These are phyloP conservation scores for Plicaturopsis crispa DNA, from an alignment of 768 basidiomycete genomes.

Conservation along the genomic window DNA sequence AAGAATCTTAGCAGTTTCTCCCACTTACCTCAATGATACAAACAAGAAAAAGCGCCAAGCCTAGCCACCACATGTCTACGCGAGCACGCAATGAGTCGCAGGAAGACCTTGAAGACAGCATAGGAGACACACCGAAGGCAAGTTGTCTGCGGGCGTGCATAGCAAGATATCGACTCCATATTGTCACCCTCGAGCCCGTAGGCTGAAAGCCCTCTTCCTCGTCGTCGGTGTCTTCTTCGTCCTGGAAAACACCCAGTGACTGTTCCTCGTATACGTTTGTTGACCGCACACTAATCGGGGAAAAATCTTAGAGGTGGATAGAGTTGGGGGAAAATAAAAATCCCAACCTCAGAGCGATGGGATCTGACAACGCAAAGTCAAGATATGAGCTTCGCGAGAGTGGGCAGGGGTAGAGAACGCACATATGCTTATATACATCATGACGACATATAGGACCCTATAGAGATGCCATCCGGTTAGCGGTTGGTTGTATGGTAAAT, in stretches of 20 bases:
- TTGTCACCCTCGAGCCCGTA: constrained; percentile 42
- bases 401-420: constrained; percentile 22
- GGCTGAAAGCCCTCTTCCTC: constrained; percentile 35
- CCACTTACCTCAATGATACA: constrained; percentile 84
- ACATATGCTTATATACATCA: constrained; percentile 92
- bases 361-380: constrained; percentile 33
- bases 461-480: background rate
- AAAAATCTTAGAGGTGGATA: constrained; percentile 1
- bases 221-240: constrained; percentile 40
- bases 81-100: constrained; percentile 3
- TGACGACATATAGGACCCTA: constrained; percentile 81
- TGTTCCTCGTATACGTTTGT: constrained; percentile 92
- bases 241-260: constrained; percentile 72
- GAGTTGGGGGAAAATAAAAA: background rate
- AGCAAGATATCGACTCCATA: constrained; percentile 72
- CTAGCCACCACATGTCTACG: constrained; percentile 97
- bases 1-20: background rate
- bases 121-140: constrained; percentile 62
- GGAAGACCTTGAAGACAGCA: background rate
- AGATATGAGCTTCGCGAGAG: constrained; percentile 3
- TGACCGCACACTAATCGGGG: constrained; percentile 64
- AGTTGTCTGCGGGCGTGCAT: constrained; percentile 85
- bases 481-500: background rate
- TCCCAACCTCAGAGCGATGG: constrained; percentile 70
- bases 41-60: constrained; percentile 74